Base-by-base conservation (phyloP, 805 yeast species). In the Candida maltosa region DNA sequence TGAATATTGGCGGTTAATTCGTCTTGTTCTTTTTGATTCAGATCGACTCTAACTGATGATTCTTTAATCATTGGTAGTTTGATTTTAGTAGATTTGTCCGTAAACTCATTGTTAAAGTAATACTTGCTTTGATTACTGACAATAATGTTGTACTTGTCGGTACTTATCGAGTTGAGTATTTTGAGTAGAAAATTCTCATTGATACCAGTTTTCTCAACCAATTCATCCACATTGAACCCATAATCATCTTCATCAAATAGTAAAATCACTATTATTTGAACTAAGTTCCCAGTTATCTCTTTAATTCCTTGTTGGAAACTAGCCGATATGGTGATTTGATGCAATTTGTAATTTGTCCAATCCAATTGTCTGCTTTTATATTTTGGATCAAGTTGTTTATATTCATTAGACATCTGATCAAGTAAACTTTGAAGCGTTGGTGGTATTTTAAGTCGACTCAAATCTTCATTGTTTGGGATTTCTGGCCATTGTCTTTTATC, bases 341-440 rank as follows among this genome's bases (percentile, higher is more conserved):
- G 76, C 12, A 71, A 49, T 12, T 65, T 55, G 32, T 57, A 63
- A 34, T 51, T 54, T 22, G 52, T 56, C 78, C 77, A 72, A 39
- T 69, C 64, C 11, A 70, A 49, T 3, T 36, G 50, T 35, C 54
- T 60, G 28, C 44, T 49, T 29, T 51, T 46, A 24, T 42, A 40
- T 18, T 49, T 50, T 9, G 49, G 57, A 18, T 51, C 51, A 14
- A 40, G 34, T 6, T 27, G 32, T 15, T 46, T 39, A 36, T 59
- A 62, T 5, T 38, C 24, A 2, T 36, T 39, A 5, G 48, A 41
- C 31, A 62, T 63, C 7, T 41, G 40, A 12, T 42, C 41, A 10
- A 67, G 33, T 1, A 46, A 23, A 4, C 21, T 26, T 2, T 28
- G 6, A 6, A 38, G 11, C 2, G 8, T 14, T 0, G 34, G 27